Evolutionary conservation across 352 stramenopile genomes (phyloP).

Genomic region (Globisporangium abappressorium): DNA sequence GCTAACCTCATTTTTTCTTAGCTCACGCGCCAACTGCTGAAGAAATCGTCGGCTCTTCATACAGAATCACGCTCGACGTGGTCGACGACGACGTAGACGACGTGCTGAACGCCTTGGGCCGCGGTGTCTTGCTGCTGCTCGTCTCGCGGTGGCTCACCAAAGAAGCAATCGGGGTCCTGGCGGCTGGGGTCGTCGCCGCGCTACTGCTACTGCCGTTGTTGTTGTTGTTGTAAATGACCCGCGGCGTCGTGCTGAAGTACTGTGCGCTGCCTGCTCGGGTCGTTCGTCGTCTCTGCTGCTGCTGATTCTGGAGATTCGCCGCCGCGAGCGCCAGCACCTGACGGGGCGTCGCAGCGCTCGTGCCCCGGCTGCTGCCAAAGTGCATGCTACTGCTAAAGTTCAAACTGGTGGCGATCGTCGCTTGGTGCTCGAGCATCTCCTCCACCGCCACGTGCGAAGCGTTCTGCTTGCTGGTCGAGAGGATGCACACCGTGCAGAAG

Average conservation of each 20-base stretch:
- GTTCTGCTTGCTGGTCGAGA: slow-evolving; percentile 39
- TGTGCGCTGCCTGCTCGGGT: slow-evolving; percentile 7
- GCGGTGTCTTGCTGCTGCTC: neutral
- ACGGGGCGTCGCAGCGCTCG: slow-evolving; percentile 11
- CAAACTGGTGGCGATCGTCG: neutral
- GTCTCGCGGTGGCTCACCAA: neutral
- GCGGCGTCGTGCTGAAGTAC: slow-evolving; percentile 8
- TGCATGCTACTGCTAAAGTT: neutral
- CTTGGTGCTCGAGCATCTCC: slow-evolving; percentile 25
- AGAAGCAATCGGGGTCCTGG: neutral
- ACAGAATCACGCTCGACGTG: slow-evolving; percentile 18
- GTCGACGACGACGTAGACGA: slow-evolving; percentile 17
- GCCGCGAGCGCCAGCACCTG: slow-evolving; percentile 13
- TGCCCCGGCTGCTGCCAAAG: neutral
- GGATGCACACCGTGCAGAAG: slow-evolving; percentile 48
- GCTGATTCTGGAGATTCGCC: slow-evolving; percentile 2
- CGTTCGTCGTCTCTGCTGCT: neutral
- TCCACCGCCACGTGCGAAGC: slow-evolving; percentile 39
- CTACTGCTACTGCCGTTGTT: neutral
- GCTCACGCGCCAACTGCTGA: slow-evolving; percentile 1
- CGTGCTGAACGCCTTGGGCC: slow-evolving; percentile 20
- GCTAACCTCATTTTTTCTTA: neutral
- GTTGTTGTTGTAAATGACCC: slow-evolving; percentile 2
- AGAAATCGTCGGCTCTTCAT: slow-evolving; percentile 11
- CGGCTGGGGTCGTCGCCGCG: neutral